Base-by-base conservation (phyloP, 2,329 filamentous ascomycete genomes). In the Apiospora phragmitis region DNA sequence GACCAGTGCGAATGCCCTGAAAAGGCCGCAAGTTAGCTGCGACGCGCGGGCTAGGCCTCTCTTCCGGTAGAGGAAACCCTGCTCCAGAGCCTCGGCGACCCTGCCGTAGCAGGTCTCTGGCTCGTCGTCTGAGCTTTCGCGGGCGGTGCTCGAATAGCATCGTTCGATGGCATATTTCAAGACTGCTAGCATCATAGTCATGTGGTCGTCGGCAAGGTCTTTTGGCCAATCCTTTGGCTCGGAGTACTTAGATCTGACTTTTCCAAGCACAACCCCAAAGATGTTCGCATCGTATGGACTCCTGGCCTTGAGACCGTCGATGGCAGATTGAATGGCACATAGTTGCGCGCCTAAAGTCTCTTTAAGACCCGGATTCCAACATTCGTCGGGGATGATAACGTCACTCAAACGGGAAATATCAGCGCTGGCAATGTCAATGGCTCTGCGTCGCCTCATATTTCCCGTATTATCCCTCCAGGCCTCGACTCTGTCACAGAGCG, bases 71-170 rank as follows among this genome's bases (percentile, higher is more conserved):
- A 38, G 32, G n/a, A 62, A 62, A 16, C 32, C 55, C 55, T 62
- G 55, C 4, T 62, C 55, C 29, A 62, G 55, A 12, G 55, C 55
- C 18, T 62, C 55, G 4, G 55, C 32, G 21, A 62, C 55, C 8
- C 18, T 62, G 32, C 55, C 55, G 32, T 38, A 38, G 29, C 55
- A 62, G 18, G 18, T 4, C 2, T 38, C 4, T 3, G 29, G 18
- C 16, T 62, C 4, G 21, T 5, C 8, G 29, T 5, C 1, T n/a
- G 32, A 12, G 9, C 8, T 7, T n/a, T 7, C 11, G n/a, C 6
- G 4, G 3, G 2, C 18, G 21, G 6, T 6, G 2, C 1, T 1
- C 32, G 21, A 21, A 8, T 38, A 3, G 14, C 18, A n/a, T 6
- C 38, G 11, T 1, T n/a, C 18, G 16, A 38, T 62, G 21, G 55